Evolutionary conservation across 2,329 filamentous ascomycete species (phyloP), one percentile per base, ranked within the genome.

Genomic region (Monascus ruber): DNA sequence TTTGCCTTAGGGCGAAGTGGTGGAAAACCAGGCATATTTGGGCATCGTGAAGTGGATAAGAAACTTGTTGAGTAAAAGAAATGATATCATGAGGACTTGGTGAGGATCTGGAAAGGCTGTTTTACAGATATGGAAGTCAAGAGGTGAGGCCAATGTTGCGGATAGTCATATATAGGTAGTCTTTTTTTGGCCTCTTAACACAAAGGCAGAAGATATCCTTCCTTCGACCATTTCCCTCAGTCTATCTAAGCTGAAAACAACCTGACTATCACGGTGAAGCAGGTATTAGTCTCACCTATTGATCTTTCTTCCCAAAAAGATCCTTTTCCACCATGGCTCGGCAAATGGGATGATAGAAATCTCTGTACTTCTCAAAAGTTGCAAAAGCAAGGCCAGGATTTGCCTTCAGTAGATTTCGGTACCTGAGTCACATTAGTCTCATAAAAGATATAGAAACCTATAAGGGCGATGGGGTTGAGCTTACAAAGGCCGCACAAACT

Each of bases 261-360:
- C 9, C 4, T 8, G 33, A 24, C 17, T 17, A 2, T 17, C 17
- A 17, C 17, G 17, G 17, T 17, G 17, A 17, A 17, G 17, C 17
- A 3, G 17, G 17, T 17, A 17, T 17, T 17, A 17, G 17, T 17
- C 17, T 17, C 17, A 5, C n/a, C 29, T 43, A 40, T 34, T 37
- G 38, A 9, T 52, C 51, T 42, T 58, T 58, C 38, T 61, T 57
- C 5, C 69, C 70, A 51, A 72, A 73, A 29, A 93, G 63, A 61
- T 93, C 84, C 72, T 94, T 95, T 65, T 86, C 83, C 2, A 93
- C 79, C 78, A 94, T 83, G 5, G 71, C 76, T 44, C 77, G 76
- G 60, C 88, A 95, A 51, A 96, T 95, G 2, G 91, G 91, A 58
- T 96, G 89, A 59, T 96, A 98, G 57, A 96, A 96, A 46, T 87